Conservation (phyloP, 2,329 filamentous ascomycete species). For the Herpotrichia juniperi region DNA sequence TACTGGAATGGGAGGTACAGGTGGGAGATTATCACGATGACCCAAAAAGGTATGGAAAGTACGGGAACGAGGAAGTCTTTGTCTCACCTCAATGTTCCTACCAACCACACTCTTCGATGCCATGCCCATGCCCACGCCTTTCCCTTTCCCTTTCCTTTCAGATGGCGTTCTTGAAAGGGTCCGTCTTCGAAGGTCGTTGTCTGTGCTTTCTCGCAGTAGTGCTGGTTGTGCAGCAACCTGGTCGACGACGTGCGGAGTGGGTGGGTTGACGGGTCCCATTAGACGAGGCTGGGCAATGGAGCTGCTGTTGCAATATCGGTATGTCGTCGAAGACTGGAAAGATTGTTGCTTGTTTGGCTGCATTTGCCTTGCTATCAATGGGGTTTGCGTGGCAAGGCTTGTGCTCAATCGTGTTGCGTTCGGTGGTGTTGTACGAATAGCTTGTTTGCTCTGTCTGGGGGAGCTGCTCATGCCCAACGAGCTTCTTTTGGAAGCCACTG, state of each 20-base stretch:
- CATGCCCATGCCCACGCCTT: constrained; percentile 26
- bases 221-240: constrained; percentile 5
- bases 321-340: not conserved
- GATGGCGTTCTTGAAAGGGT: constrained; percentile 25
- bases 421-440: constrained; percentile 19
- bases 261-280: constrained; percentile 21
- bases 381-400: constrained; percentile 22
- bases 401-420: constrained; percentile 21
- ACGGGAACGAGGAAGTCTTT: constrained; percentile 34
- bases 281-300: constrained; percentile 19
- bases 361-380: constrained; percentile 24
- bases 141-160: constrained; percentile 22
- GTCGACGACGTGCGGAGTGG: constrained; percentile 13
- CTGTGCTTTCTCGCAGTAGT: constrained; percentile 19
- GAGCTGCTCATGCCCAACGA: constrained; percentile 19
- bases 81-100: constrained; percentile 41
- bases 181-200: constrained; percentile 24
- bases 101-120: constrained; percentile 24
- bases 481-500: constrained; percentile 16
- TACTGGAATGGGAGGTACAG: constrained; percentile 31
- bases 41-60: constrained; percentile 33
- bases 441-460: constrained; percentile 21
- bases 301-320: constrained; percentile 2
- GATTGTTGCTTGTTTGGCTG: constrained; percentile 12
- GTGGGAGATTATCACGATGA: constrained; percentile 20